Evolutionary conservation across 2,329 filamentous ascomycete genomes (phyloP), one percentile per base, ranked within the genome.

Genomic region (Lecanicillium sp.): DNA sequence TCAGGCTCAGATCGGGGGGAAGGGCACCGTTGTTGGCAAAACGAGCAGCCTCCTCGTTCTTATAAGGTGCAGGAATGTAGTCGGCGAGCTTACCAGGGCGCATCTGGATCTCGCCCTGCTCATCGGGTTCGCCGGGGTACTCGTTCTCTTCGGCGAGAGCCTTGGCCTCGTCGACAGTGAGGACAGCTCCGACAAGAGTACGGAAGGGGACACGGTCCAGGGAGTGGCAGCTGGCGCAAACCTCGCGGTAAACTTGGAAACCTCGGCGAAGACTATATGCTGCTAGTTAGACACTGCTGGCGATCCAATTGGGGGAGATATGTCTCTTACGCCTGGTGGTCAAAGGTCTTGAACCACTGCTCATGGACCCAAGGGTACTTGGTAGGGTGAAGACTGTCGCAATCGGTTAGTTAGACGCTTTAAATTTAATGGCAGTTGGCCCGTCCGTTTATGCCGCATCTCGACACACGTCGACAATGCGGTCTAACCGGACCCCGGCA

Each of bases 241-340:
- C 92, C 71, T 98, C 92, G 54, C 83, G 87, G 77, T 98, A 98
- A 61, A 98, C 92, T 71, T 95, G 89, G 80, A 96, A 98, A 69
- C 92, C 92, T 73, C 92, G 89, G 65, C 92, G 92, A 51, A 98
- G 88, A 56, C 89, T 95, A 51, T 34, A 18, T 11, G 35, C 30
- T 16, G 14, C 19, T 40, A 20, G 43, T 41, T 31, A 35, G 33
- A 33, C 18, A 17, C n/a, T 27, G 18, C 35, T 18, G n/a, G 14
- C 9, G 13, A 37, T 29, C 7, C 22, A 25, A 11, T 25, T 25
- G 6, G 34, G 20, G 14, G 25, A 36, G 17, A 13, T 19, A 19
- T 37, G 17, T 11, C 19, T 38, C 87, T 83, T 82, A 95, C 85
- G 88, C 83, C 68, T 85, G 82, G 70, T 96, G 90, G 59, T 98